Percentiles rank a stretch among this genome's conserved stretches.
phyloP scores from a whole-genome alignment of 305 asterid genomes.

The Lippia alba region DNA sequence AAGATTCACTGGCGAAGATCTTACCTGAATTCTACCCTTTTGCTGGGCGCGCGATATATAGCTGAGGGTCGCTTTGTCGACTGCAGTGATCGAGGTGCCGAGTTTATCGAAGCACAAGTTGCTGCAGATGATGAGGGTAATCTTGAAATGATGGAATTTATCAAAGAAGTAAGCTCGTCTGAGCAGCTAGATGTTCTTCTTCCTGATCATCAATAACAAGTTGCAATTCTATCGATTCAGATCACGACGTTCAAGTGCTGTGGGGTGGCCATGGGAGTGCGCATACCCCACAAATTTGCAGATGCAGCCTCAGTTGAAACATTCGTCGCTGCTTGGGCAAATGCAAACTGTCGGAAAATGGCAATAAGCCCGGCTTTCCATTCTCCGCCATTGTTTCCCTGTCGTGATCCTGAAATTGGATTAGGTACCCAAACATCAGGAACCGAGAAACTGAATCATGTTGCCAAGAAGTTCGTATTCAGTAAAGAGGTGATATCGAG shows the following conservation, averaged over 20 bases:
- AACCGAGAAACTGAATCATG: background rate
- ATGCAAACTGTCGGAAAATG: background rate
- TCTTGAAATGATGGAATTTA: background rate
- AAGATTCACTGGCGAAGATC: background rate
- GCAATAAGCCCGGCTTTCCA: background rate
- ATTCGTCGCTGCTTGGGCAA: background rate
- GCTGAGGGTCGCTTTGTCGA: background rate
- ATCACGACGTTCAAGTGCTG: background rate
- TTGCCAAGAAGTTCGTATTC: background rate
- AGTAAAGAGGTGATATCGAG: background rate
- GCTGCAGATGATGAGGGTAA: background rate
- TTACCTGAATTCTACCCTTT: background rate
- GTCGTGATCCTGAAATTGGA: background rate
- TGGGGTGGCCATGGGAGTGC: background rate
- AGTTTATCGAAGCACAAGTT: constrained; percentile 3
- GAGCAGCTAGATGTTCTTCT: background rate
- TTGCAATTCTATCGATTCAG: background rate
- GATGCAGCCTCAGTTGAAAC: background rate
- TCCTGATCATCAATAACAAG: background rate
- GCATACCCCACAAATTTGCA: background rate
- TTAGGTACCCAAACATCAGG: background rate
- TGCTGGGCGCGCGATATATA: background rate
- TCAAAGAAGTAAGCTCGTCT: background rate
- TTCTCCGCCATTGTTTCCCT: background rate
- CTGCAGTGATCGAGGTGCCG: background rate